Base-by-base conservation (phyloP, 495 filamentous ascomycete genomes). In the Viridothelium virens region DNA sequence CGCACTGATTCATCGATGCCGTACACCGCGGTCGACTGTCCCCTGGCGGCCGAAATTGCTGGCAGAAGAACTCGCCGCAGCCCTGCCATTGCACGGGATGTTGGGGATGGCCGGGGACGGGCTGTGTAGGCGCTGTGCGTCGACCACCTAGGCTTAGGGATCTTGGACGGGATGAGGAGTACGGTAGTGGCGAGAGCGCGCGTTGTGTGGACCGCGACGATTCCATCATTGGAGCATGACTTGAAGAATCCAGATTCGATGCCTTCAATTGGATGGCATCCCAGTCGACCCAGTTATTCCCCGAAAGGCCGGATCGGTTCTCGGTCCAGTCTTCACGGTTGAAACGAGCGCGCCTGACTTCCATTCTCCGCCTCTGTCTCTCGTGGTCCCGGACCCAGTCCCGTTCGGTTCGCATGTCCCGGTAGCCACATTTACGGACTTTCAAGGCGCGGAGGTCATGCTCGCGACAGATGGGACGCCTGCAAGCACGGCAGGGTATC, bases 401-500 rank as follows among this genome's bases (percentile, higher is more conserved):
- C 12, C 72, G 69, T 67, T 87, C 84, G 38, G 80, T 73, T n/a
- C 78, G 74, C 56, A 87, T 79, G 59, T 85, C 83, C 65, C 79
- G 75, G 67, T 81, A 87, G 16, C 84, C 84, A 67, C 84, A 87
- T 25, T 85, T 84, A 34, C 84, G 76, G 63, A 85, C 72, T n/a
- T 82, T 81, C 12, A 87, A 75, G 38, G 79, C 84, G 38, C 83
- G 79, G n/a, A 87, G 79, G 70, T 87, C 84, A 69, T 87, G 84
- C 66, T 86, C 84, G 66, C 84, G 85, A 72, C 84, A 87, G 37
- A 87, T 71, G 12, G 82, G 79, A 67, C 81, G 81, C 33, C 81
- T 82, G 72, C 84, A 87, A 56, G 75, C 79, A 71, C 81, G 81
- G 71, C 84, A 87, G 18, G 80, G 75, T 6, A 85, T 79, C 71